Conservation (phyloP, 1,284 basidiomycete species). For the Meira nashicola region DNA sequence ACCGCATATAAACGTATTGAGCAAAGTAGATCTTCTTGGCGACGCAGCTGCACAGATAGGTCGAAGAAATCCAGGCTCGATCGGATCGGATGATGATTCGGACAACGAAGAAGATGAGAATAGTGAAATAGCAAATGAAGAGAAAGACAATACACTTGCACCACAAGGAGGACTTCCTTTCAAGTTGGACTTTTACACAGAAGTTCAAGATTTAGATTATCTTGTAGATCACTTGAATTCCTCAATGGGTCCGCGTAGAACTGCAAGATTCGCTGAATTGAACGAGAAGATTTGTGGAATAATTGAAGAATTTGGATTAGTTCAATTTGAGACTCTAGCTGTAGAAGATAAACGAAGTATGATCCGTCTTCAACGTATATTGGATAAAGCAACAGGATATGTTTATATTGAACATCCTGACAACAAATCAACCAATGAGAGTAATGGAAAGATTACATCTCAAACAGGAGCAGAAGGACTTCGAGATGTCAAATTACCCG, state of each 20-base stretch:
- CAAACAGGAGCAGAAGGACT: slow-evolving; percentile 8
- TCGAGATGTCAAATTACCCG: slow-evolving; percentile 19
- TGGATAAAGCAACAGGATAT: slow-evolving; percentile 50
- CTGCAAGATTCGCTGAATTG: slow-evolving; percentile 53
- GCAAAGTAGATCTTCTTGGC: slow-evolving; percentile 81
- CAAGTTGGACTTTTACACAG: slow-evolving; percentile 95
- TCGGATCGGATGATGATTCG: background rate
- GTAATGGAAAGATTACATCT: background rate
- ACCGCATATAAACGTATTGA: slow-evolving; percentile 93
- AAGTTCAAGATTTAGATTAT: slow-evolving; percentile 91
- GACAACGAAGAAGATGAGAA: slow-evolving; percentile 16
- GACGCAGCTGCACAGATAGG: slow-evolving; percentile 35
- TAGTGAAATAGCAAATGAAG: slow-evolving; percentile 10
- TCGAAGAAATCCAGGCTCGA: background rate
- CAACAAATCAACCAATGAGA: background rate
- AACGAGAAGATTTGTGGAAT: slow-evolving; percentile 86
- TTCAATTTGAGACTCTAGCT: slow-evolving; percentile 93
- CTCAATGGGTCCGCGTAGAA: slow-evolving; percentile 7
- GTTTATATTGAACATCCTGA: slow-evolving; percentile 23
- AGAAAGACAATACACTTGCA: background rate
- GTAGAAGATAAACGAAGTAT: slow-evolving; percentile 49
- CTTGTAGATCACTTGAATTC: slow-evolving; percentile 67
- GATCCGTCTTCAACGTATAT: slow-evolving; percentile 39
- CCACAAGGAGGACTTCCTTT: slow-evolving; percentile 61
- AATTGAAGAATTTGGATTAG: slow-evolving; percentile 88